Evolutionary conservation across 192 early-diverging fungal genomes (phyloP), one percentile per base, ranked within the genome.

Genomic region (Pilaira anomala): DNA sequence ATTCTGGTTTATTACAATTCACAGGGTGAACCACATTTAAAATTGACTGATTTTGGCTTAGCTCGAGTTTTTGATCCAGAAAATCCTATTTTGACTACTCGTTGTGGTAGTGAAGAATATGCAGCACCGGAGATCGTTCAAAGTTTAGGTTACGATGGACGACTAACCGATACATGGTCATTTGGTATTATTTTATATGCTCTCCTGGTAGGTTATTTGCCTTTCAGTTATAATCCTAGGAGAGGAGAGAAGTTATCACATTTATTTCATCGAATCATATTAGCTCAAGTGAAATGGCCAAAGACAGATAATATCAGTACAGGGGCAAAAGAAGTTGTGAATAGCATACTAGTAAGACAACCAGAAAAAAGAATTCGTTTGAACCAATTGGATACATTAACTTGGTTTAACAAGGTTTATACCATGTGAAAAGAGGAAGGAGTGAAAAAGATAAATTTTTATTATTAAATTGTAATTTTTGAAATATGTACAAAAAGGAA

Each of bases 91-190:
- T 46, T 84, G 16, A 77, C 75, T n/a, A 80, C 79, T 0, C 80
- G 89, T 4, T 89, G 88, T 74, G 89, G 89, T n/a, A 80, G 78
- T n/a, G 87, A 88, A 62, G 88, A 91, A 60, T 91, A 91, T 72
- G 85, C 86, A 0, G 84, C 89, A 0, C 89, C 89, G 0, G 89
- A 91, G 62, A 74, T 91, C 42, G 77, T 91, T 36, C 68, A 77
- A n/a, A 78, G 76, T 18, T 70, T 78, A 33, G 77, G 77, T 1
- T 90, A 91, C 48, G 89, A 91, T 60, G 87, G 87, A 9, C 68
- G 83, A 16, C 56, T 78, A 44, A 85, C 85, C 1, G 93, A 95
- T 69, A 73, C 92, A 16, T 95, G 93, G 93, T 77, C 89, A 4
- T 67, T 93, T 1, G 93, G 91, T 13, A 83, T 88, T 22, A 80